Percentiles rank a stretch among this genome's conserved stretches.
phyloP scores from a whole-genome alignment of 192 early-diverging fungal genomes.

The Gorgonomyces haynaldii region DNA sequence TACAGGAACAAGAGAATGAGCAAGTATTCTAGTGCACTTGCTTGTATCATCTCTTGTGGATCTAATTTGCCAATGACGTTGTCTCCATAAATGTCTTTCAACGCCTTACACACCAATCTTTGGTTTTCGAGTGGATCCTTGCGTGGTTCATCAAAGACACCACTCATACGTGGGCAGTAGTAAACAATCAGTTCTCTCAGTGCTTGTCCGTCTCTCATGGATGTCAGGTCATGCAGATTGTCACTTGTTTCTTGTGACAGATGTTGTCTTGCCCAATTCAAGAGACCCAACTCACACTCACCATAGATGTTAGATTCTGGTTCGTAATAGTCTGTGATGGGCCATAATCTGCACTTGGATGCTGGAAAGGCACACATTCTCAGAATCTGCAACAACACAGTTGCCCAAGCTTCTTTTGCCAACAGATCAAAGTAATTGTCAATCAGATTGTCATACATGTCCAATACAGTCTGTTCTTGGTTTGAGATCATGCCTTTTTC shows the following conservation, averaged over 20 bases:
- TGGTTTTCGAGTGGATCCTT: conserved; percentile 11
- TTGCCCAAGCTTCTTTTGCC: conserved; percentile 38
- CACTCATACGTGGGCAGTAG: conserved; percentile 20
- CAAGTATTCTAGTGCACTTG: conserved; percentile 14
- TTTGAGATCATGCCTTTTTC: conserved; percentile 8
- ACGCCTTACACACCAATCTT: conserved; percentile 8
- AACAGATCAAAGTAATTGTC: conserved; percentile 26
- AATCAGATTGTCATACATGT: conserved; percentile 6
- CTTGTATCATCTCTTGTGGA: conserved; percentile 10
- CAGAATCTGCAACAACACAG: conserved; percentile 31
- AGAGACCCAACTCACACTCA: too few species aligned
- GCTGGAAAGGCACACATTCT: conserved; percentile 20
- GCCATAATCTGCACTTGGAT: too few species aligned
- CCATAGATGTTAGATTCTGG: too few species aligned
- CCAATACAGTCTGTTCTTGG: conserved; percentile 4
- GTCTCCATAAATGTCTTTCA: conserved; percentile 26
- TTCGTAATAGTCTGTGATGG: too few species aligned
- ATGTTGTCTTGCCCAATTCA: too few species aligned
- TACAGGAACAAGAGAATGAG: conserved; percentile 32
- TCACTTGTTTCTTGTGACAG: too few species aligned
- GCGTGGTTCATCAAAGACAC: conserved; percentile 15
- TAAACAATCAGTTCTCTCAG: conserved; percentile 22
- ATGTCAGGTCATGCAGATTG: too few species aligned
- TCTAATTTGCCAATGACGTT: neutral
- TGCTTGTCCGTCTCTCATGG: too few species aligned